Conservation (phyloP, 2,329 filamentous ascomycete species). For the Botrytis sinoallii region DNA sequence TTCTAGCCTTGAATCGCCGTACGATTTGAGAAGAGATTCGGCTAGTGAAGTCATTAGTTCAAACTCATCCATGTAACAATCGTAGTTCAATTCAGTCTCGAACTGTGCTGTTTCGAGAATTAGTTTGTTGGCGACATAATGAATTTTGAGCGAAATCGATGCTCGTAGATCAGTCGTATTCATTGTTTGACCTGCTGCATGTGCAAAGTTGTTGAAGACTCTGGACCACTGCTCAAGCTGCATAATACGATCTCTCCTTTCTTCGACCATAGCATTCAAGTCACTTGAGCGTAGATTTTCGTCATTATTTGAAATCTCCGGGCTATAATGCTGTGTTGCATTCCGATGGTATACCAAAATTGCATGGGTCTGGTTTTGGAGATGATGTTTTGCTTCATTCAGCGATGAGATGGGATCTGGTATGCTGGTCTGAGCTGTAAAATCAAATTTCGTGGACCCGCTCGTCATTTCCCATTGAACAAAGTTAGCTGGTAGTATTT, state of each 20-base stretch:
- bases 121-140: background rate
- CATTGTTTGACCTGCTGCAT: background rate
- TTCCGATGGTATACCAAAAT: background rate
- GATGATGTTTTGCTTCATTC: constrained; percentile 4
- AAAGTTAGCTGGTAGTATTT: constrained; percentile 3
- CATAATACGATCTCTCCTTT: background rate
- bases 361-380: constrained; percentile 7
- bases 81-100: constrained; percentile 14
- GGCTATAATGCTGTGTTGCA: background rate
- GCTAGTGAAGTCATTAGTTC: constrained; percentile 17
- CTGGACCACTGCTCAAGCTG: constrained; percentile 11
- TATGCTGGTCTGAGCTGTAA: background rate
- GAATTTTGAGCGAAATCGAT: constrained; percentile 4
- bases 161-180: constrained; percentile 1
- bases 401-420: background rate
- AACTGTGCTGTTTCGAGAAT: constrained; percentile 11
- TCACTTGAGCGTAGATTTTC: background rate
- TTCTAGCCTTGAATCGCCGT: background rate
- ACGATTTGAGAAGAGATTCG: constrained; percentile 11
- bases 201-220: background rate
- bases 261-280: background rate
- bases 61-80: constrained; percentile 11
- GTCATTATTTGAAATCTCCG: accelerated
- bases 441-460: background rate
- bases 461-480: background rate